Base-by-base conservation (phyloP, 495 filamentous ascomycete species). In the Aspergillus nidulans region DNA sequence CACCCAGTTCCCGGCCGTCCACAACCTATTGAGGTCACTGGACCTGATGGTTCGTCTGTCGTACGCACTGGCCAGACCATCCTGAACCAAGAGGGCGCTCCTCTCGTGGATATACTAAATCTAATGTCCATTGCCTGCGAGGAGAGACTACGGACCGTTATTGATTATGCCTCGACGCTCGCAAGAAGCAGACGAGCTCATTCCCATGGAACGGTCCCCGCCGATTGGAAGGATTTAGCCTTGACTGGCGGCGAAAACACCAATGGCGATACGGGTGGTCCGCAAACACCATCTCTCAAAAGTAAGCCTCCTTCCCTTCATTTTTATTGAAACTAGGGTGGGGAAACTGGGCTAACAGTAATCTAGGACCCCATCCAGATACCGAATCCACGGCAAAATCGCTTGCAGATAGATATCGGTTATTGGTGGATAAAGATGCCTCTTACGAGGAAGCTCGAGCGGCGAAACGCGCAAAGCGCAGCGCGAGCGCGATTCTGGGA, bases 81-180 rank as follows among this genome's bases (percentile, higher is more conserved):
- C 2, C 75, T 88, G n/a, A 79, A 91, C 19, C 83, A 83, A 15
- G 72, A 80, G 23, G 86, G 86, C 9, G 77, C 85, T 1, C 80
- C 76, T 30, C 67, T 94, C 28, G 83, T 84, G 13, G 89, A 95
- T 47, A 83, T 95, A 45, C 60, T 95, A 18, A 82, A 86, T 23
- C 74, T 95, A 23, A 50, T 95, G 26, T 91, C 88, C 8, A 78
- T 94, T 26, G 85, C 86, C 6, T 81, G 86, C 32, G 85, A 90
- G 55, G 85, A 91, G 61, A 80, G 87, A 20, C 36, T 95, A 23
- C 73, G 85, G 38, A 77, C 80, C 3, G 66, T 94, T 12, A 53
- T 94, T 20, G 85, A 90, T 59, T 89, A 94, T 63, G 82, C 86
- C 6, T 78, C 81, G 44, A 78, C 69, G 13, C 68, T 91, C 7